A percentile compares a stretch with the other conserved stretches of the same genome.
Evolutionary conservation across 805 yeast genomes (phyloP).

Genomic region (Kodamaea hsintzibuensis): DNA sequence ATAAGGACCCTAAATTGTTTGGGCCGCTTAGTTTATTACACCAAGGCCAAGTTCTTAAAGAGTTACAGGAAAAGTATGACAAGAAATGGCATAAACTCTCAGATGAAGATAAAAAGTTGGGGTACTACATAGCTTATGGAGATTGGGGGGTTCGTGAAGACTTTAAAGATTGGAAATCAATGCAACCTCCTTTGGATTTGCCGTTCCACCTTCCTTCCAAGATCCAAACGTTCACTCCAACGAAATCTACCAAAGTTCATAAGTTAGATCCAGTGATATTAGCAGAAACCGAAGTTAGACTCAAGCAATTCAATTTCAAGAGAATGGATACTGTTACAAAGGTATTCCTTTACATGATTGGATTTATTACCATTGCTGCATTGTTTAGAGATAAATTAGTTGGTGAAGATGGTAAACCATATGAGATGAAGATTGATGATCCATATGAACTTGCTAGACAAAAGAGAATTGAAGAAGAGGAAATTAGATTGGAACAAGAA

Average conservation of each 20-base stretch:
- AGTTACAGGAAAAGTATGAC: conserved; percentile 50
- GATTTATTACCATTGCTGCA: conserved; percentile 51
- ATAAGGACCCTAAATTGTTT: conserved; percentile 36
- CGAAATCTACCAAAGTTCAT: conserved; percentile 21
- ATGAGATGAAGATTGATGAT: conserved; percentile 39
- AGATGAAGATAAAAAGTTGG: conserved; percentile 51
- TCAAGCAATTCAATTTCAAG: conserved; percentile 46
- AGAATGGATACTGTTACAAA: conserved; percentile 60
- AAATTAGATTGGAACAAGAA: conserved; percentile 12
- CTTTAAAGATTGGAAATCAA: conserved; percentile 47
- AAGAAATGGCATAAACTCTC: conserved; percentile 57
- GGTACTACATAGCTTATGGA: conserved; percentile 66
- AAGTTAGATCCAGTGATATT: conserved; percentile 44
- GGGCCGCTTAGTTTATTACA: conserved; percentile 44
- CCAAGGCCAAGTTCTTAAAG: conserved; percentile 58
- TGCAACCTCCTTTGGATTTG: conserved; percentile 55
- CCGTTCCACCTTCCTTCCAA: conserved; percentile 41
- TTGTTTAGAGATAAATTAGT: conserved; percentile 54
- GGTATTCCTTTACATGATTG: conserved; percentile 49
- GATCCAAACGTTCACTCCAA: conserved; percentile 35
- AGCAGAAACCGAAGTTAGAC: conserved; percentile 45
- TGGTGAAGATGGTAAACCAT: conserved; percentile 46
- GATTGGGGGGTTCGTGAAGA: conserved; percentile 69
- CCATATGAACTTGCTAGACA: conserved; percentile 33
- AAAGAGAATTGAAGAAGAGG: conserved; percentile 16